Conservation (phyloP, 164 flowering plant species). For the Macadamia integrifolia region DNA sequence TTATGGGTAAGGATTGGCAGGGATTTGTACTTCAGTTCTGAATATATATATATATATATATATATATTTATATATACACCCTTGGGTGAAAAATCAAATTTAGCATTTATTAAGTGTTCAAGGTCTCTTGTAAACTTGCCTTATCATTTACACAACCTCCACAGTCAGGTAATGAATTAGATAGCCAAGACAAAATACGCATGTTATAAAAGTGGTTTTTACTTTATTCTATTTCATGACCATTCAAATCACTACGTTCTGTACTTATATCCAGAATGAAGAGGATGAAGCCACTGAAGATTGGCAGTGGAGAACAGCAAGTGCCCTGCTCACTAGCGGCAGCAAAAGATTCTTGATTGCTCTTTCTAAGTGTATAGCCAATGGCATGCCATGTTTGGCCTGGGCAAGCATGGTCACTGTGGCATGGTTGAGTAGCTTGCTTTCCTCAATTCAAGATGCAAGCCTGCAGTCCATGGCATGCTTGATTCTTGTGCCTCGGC, state of each 20-base stretch:
- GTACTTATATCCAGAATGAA: slow-evolving; percentile 30
- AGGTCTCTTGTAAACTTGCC: too few relatives aligned
- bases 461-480: slow-evolving; percentile 26
- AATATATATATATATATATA: too few relatives aligned
- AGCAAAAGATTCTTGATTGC: slow-evolving; percentile 38
- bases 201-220: background rate
- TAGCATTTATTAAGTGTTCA: too few relatives aligned
- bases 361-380: slow-evolving; percentile 40
- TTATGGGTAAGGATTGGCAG: too few relatives aligned
- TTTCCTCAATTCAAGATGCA: slow-evolving; percentile 25
- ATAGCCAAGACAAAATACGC: too few relatives aligned
- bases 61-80: too few relatives aligned
- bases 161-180: too few relatives aligned
- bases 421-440: slow-evolving; percentile 48
- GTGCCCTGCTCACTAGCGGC: slow-evolving; percentile 37
- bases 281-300: slow-evolving; percentile 41
- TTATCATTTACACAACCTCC: too few relatives aligned
- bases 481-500: slow-evolving; percentile 32
- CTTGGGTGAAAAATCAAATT: too few relatives aligned
- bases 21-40: too few relatives aligned
- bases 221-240: background rate
- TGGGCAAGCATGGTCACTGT: slow-evolving; percentile 54
- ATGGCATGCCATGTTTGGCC: slow-evolving; percentile 45
- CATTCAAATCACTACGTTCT: background rate
- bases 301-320: slow-evolving; percentile 48